Percentiles rank a stretch among this genome's conserved stretches.
phyloP scores from a whole-genome alignment of 2,329 filamentous ascomycete species.

The Coleophoma eucalyptorum region DNA sequence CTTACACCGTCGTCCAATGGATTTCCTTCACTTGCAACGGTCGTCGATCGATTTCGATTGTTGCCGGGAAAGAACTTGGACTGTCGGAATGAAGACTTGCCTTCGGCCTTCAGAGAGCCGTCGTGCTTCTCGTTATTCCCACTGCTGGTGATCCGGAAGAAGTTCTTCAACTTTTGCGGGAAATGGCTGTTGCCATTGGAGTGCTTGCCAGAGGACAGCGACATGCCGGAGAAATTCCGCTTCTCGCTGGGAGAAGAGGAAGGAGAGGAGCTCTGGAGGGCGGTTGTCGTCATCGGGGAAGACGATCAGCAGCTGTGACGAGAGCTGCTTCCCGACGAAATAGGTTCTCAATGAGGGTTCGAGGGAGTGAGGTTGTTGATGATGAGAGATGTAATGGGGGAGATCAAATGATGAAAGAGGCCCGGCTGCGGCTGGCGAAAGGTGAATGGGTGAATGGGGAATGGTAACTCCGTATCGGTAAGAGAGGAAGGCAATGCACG shows the following conservation, averaged over 20 bases:
- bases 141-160: constrained; percentile 63
- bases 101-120: constrained; percentile 26
- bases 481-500: neutral
- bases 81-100: constrained; percentile 63
- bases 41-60: constrained; percentile 82
- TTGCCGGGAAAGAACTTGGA: constrained; percentile 87
- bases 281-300: constrained; percentile 24
- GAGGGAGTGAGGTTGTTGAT: neutral
- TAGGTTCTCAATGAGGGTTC: neutral
- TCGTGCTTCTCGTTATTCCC: constrained; percentile 34
- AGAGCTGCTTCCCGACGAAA: constrained; percentile 20
- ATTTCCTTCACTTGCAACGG: constrained; percentile 90
- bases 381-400: neutral
- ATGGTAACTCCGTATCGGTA: neutral
- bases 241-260: constrained; percentile 25
- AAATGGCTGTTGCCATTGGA: constrained; percentile 53
- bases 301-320: constrained; percentile 17
- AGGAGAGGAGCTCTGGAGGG: constrained; percentile 22
- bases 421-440: too few relatives aligned
- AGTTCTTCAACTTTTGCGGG: constrained; percentile 66
- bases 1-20: constrained; percentile 84
- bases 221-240: constrained; percentile 25
- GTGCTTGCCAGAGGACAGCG: constrained; percentile 44
- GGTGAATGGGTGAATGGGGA: too few relatives aligned
- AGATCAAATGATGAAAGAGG: too few relatives aligned